Base-by-base conservation (phyloP, 805 yeast species). In the Limtongozyma cylindracea region DNA sequence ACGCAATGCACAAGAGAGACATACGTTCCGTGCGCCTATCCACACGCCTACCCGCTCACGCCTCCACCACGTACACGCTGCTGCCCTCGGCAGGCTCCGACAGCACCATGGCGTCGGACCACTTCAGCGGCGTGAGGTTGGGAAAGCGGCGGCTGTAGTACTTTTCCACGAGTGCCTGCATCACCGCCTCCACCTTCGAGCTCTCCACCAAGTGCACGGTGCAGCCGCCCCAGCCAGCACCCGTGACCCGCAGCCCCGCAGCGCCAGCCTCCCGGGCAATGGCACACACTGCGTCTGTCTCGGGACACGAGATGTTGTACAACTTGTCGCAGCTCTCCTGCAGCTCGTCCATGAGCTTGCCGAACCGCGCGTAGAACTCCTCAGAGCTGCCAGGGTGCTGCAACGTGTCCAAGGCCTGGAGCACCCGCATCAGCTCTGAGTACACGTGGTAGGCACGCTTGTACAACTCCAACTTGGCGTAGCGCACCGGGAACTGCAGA, bases 221-320 rank as follows among this genome's bases (percentile, higher is more conserved):
- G 15, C 68, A 61, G 5, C 80, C 80, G 16, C 80, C 80, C 56
- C 66, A 70, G 4, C 82, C 82, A 11, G 82, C 80, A 13, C 80
- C 82, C 7, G 80, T 69, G n/a, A 66, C 53, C 24, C 82, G 50
- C 1, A 74, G 61, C 10, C 80, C 80, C 26, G 41, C 49, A 1
- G 74, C 49, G 3, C 78, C 80, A 27, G 56, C 50, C 2, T 29
- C 35, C 19, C 46, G 36, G 3, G 74, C 77, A 23, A 70, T 54
- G 6, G 34, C 24, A 33, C 71, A 61, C n/a, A n/a, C n/a, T n/a
- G n/a, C n/a, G n/a, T n/a, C n/a, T n/a, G n/a, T n/a, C n/a, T n/a
- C n/a, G n/a, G n/a, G n/a, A n/a, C n/a, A n/a, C n/a, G n/a, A n/a
- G n/a, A n/a, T n/a, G n/a, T n/a, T n/a, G n/a, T n/a, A n/a, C 18